Percentiles rank a stretch among this genome's conserved stretches.
Evolutionary conservation across 768 basidiomycete species (phyloP).

Genomic region (Suillus subluteus): DNA sequence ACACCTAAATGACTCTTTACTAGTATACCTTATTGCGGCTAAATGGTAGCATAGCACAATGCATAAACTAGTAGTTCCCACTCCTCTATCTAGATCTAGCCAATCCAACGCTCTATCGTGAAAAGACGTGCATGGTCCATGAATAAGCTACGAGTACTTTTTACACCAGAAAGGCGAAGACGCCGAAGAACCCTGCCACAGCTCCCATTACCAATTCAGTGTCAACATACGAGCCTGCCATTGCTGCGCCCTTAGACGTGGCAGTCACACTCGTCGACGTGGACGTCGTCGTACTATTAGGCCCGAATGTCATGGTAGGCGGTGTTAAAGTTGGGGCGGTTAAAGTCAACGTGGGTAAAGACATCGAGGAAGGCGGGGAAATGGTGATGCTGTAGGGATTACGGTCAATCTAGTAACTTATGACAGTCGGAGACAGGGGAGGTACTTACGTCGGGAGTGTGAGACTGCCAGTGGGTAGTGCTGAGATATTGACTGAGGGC

Average conservation of each 20-base stretch:
- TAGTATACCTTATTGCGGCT: neutral
- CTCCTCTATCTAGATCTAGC: neutral
- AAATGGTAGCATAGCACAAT: conserved; percentile 7
- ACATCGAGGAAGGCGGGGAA: neutral
- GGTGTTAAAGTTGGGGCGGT: neutral
- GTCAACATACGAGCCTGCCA: conserved; percentile 1
- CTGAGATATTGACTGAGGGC: neutral
- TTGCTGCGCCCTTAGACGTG: conserved; percentile 3
- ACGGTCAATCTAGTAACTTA: neutral
- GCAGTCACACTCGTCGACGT: neutral
- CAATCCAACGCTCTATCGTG: neutral
- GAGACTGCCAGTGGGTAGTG: neutral
- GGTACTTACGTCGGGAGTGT: neutral
- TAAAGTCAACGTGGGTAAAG: neutral
- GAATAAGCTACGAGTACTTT: neutral
- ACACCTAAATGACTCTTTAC: neutral
- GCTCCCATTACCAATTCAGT: conserved; percentile 11
- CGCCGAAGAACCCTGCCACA: conserved; percentile 3
- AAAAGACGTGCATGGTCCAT: neutral
- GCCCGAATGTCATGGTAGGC: neutral
- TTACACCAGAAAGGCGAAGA: conserved; percentile 10
- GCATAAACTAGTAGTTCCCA: neutral
- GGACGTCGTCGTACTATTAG: neutral
- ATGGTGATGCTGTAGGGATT: neutral
- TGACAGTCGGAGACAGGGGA: neutral